A percentile compares a stretch with the other conserved stretches of the same genome.
These are phyloP conservation scores for Gossypium bickii DNA, from an alignment of 345 rosid genomes.

Conservation along the genomic window DNA sequence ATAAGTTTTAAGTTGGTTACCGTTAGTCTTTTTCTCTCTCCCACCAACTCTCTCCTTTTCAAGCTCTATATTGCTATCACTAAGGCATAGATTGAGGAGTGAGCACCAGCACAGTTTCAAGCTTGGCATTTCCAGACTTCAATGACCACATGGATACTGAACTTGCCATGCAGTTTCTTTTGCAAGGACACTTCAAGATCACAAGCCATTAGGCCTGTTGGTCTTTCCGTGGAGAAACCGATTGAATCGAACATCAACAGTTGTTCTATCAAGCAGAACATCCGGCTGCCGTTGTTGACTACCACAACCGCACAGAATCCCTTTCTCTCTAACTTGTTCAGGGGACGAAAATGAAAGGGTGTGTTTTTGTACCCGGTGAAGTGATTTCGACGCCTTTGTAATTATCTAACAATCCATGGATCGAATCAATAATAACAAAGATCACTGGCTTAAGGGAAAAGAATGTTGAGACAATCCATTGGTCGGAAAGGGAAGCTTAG, in stretches of 20 bases:
- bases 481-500: no score
- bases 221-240: no score
- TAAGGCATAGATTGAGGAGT: constrained; percentile 93
- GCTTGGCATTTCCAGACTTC: constrained; percentile 82
- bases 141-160: constrained; percentile 96
- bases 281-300: constrained; percentile 86
- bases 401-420: not conserved
- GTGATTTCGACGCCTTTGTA: constrained; percentile 62
- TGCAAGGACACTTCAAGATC: constrained; percentile 65
- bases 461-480: no score
- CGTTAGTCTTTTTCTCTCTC: no score
- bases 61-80: constrained; percentile 89
- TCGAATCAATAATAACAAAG: no score
- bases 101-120: constrained; percentile 75
- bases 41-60: constrained; percentile 22
- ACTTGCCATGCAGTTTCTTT: constrained; percentile 74
- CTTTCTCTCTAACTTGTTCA: constrained; percentile 66
- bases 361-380: constrained; percentile 61
- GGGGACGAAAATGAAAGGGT: constrained; percentile 58
- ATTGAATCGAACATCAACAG: constrained; percentile 43
- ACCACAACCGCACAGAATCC: constrained; percentile 47
- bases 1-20: no score
- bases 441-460: no score
- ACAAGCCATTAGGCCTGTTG: constrained; percentile 48
- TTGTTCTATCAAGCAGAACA: constrained; percentile 72